phyloP scores from a whole-genome alignment of 768 basidiomycete species.

The Naganishia onofrii region DNA sequence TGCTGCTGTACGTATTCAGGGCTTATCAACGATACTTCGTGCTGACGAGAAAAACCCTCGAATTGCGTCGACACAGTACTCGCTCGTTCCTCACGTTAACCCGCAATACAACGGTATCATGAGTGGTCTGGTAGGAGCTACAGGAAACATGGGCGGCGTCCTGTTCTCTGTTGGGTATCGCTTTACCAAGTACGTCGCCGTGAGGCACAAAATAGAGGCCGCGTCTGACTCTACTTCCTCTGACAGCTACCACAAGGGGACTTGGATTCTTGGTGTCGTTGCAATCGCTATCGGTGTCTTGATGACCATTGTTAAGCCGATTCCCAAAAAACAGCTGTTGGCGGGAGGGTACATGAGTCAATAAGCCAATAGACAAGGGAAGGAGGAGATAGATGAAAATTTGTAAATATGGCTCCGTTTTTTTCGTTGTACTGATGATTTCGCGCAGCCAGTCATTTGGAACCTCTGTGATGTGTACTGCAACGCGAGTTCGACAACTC shows the following conservation, averaged over 20 bases:
- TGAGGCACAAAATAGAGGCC: not conserved
- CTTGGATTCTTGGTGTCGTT: conserved; percentile 26
- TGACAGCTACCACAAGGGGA: conserved; percentile 23
- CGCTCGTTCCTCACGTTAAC: conserved; percentile 29
- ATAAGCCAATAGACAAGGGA: not conserved
- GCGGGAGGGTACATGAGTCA: conserved; percentile 26
- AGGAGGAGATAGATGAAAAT: not conserved
- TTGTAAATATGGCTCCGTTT: not conserved
- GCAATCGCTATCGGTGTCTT: conserved; percentile 22
- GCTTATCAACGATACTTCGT: no score
- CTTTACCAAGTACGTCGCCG: conserved; percentile 16
- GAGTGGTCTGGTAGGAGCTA: conserved; percentile 22
- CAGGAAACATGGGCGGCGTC: conserved; percentile 28
- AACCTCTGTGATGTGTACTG: no score
- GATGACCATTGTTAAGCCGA: conserved; percentile 23
- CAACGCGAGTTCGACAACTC: no score
- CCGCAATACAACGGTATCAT: conserved; percentile 30
- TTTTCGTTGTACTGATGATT: not conserved
- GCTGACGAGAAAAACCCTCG: not conserved
- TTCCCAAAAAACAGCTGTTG: conserved; percentile 18
- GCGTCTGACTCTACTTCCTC: not conserved
- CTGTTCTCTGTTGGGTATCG: conserved; percentile 26
- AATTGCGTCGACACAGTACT: conserved; percentile 1
- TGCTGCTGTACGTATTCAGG: not conserved
- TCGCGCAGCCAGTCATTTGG: no score